phyloP scores from a whole-genome alignment of 2,329 filamentous ascomycete species.

The Trichoderma gracile region DNA sequence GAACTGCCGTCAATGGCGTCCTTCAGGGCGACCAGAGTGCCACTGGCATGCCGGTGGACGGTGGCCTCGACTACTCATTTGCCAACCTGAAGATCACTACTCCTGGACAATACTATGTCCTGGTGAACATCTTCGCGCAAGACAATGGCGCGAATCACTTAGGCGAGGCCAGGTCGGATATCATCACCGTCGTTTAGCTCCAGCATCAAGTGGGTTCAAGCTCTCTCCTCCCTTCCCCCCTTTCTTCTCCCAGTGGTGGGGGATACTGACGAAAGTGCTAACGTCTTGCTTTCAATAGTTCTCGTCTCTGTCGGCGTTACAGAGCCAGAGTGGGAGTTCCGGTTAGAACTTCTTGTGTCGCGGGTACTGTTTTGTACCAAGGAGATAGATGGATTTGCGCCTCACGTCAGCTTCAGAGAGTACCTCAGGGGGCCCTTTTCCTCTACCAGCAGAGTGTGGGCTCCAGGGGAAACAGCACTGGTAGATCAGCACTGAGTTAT shows the following conservation, averaged over 20 bases:
- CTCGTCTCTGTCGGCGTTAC: not conserved
- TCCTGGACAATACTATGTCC: constrained; percentile 33
- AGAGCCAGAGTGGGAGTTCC: no score
- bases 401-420: not conserved
- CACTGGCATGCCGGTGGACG: constrained; percentile 28
- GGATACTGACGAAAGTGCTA: not conserved
- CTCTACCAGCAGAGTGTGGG: constrained; percentile 1
- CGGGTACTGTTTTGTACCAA: not conserved
- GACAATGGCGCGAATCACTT: constrained; percentile 26
- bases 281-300: not conserved
- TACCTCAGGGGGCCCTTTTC: not conserved
- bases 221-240: no score
- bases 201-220: not conserved
- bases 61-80: constrained; percentile 33
- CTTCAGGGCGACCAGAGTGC: constrained; percentile 29
- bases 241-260: not conserved
- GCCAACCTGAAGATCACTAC: constrained; percentile 31
- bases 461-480: not conserved
- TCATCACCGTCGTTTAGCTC: constrained; percentile 27
- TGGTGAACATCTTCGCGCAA: constrained; percentile 35
- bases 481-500: not conserved
- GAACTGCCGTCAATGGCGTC: constrained; percentile 28
- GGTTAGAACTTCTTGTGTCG: not conserved
- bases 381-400: not conserved
- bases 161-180: constrained; percentile 28